Conservation (phyloP, 2,329 filamentous ascomycete species). For the Cladosporium oxysporum region DNA sequence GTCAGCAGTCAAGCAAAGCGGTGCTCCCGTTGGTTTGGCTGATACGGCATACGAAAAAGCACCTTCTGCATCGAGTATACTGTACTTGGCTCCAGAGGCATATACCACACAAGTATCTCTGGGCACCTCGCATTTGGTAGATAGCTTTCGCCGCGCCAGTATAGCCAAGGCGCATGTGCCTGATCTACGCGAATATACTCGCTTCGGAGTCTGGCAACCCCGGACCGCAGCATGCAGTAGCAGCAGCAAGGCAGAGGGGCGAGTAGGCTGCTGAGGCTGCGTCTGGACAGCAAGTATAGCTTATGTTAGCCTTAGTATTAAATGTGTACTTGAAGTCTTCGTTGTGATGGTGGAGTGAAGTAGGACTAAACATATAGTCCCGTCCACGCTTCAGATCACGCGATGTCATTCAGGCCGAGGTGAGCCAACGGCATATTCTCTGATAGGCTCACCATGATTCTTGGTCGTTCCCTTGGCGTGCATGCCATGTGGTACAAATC, state of each 20-base stretch:
- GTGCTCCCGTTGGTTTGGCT: background rate
- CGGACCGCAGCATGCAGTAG: background rate
- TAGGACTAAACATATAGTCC: too few species aligned
- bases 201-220: background rate
- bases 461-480: conserved; percentile 11
- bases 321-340: background rate
- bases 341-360: background rate
- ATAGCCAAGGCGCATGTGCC: conserved; percentile 8
- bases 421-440: background rate
- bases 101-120: conserved; percentile 11
- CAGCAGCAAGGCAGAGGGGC: too few species aligned
- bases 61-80: conserved; percentile 15
- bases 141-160: background rate
- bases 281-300: background rate
- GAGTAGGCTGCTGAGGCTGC: too few species aligned
- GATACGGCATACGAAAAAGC: background rate
- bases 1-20: background rate
- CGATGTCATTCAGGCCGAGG: background rate
- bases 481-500: conserved; percentile 4
- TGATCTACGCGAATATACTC: background rate
- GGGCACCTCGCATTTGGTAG: background rate
- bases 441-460: conserved; percentile 7
- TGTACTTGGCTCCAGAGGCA: conserved; percentile 8
- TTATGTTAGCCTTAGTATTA: too few species aligned
- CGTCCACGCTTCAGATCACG: background rate